A percentile compares a stretch with the other conserved stretches of the same genome.
Evolutionary conservation across 441 rosid genomes (phyloP).

Genomic region (Brassica balearica): DNA sequence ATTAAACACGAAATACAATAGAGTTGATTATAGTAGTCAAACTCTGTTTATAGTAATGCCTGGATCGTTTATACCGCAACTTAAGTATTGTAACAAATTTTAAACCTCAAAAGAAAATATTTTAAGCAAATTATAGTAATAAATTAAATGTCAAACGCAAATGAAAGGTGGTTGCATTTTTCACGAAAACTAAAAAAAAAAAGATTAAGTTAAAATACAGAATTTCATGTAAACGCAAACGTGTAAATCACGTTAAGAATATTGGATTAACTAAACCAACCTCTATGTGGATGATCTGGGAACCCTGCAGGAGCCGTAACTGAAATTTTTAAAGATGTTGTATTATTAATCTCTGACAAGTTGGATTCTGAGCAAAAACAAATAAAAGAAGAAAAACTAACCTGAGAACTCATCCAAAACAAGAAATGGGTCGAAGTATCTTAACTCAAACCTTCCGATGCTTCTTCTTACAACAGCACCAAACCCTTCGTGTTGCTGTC

Average conservation of each 20-base stretch:
- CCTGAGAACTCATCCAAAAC: slow-evolving; percentile 92
- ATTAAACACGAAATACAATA: slow-evolving; percentile 1
- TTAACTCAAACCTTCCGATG: slow-evolving; percentile 89
- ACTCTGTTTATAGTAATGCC: neutral
- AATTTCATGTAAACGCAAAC: slow-evolving; percentile 20
- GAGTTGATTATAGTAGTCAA: neutral
- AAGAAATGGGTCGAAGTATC: slow-evolving; percentile 90
- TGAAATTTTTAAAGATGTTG: slow-evolving; percentile 37
- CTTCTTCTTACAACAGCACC: slow-evolving; percentile 91
- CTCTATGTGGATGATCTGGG: slow-evolving; percentile 98
- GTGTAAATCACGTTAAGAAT: neutral
- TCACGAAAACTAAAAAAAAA: neutral
- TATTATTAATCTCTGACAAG: slow-evolving; percentile 4
- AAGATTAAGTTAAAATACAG: neutral
- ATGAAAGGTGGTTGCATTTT: neutral
- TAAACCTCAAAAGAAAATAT: neutral
- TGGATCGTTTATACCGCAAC: neutral
- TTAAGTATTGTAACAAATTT: neutral
- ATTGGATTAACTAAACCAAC: slow-evolving; percentile 38
- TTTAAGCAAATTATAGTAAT: neutral
- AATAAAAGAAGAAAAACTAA: slow-evolving; percentile 20
- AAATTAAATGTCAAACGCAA: neutral
- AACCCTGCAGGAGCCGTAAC: slow-evolving; percentile 90
- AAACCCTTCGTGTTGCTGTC: slow-evolving; percentile 83
- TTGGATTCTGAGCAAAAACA: neutral